phyloP scores from a whole-genome alignment of 495 filamentous ascomycete species.

The Hypoxylon crocopeplum region DNA sequence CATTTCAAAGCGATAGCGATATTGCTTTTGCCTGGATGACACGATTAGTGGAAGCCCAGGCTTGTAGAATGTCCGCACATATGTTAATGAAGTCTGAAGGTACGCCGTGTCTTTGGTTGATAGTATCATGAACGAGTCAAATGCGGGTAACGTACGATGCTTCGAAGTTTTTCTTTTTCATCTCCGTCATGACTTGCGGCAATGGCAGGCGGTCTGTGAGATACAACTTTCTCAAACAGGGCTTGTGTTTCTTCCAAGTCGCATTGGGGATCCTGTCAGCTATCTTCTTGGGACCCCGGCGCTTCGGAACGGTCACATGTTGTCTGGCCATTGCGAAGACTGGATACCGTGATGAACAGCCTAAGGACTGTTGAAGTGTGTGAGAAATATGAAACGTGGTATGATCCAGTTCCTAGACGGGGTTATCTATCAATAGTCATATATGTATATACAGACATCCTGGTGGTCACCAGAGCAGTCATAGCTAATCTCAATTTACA shows the following conservation, averaged over 20 bases:
- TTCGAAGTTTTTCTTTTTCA: constrained; percentile 37
- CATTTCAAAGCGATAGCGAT: constrained; percentile 5
- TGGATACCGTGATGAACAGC: background rate
- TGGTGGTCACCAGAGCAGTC: too few species aligned
- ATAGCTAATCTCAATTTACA: too few species aligned
- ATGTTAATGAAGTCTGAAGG: too few species aligned
- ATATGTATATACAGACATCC: too few species aligned
- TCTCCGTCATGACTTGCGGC: constrained; percentile 13
- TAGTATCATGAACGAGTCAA: background rate
- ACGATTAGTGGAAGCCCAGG: background rate
- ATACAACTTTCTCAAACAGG: background rate
- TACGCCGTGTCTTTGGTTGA: background rate
- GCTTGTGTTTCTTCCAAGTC: background rate
- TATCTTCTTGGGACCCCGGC: background rate
- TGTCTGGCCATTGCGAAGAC: background rate
- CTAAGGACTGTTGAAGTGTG: background rate
- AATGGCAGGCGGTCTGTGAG: constrained; percentile 19
- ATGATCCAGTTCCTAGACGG: background rate
- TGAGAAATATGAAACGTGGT: background rate
- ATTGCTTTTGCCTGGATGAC: constrained; percentile 1
- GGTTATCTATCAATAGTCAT: too few species aligned
- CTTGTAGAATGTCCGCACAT: background rate
- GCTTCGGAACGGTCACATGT: background rate
- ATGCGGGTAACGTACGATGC: constrained; percentile 34
- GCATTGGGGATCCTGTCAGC: background rate